A percentile compares a stretch with the other conserved stretches of the same genome.
Evolutionary conservation across 495 filamentous ascomycete genomes (phyloP).

Genomic region (Penicillium pancosmium): DNA sequence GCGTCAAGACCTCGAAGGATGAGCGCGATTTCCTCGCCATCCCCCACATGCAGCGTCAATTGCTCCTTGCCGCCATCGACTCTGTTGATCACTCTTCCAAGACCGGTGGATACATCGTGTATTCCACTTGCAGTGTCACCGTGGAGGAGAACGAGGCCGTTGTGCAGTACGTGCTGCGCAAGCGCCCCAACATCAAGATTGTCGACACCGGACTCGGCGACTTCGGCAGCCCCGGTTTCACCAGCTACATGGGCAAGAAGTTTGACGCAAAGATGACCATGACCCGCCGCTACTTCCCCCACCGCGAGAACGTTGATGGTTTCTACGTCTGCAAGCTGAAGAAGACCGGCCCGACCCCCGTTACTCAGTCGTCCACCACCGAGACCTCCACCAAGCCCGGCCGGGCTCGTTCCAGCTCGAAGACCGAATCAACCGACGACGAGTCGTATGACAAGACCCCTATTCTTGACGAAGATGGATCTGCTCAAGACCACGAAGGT

Average conservation of each 20-base stretch:
- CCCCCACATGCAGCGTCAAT: constrained; percentile 91
- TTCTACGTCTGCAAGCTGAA: constrained; percentile 99
- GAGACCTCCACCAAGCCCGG: constrained; percentile 22
- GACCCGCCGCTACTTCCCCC: constrained; percentile 89
- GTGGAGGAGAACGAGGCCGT: constrained; percentile 94
- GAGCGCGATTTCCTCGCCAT: constrained; percentile 89
- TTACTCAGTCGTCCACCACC: constrained; percentile 48
- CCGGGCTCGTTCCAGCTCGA: constrained; percentile 23
- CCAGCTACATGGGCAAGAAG: constrained; percentile 80
- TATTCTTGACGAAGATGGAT: constrained; percentile 45
- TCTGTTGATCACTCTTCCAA: constrained; percentile 82
- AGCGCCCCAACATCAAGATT: constrained; percentile 89
- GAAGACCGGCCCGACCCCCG: constrained; percentile 78
- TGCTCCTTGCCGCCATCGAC: constrained; percentile 91
- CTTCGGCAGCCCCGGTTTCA: constrained; percentile 94
- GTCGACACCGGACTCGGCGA: constrained; percentile 85
- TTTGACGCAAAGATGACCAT: constrained; percentile 85
- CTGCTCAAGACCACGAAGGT: constrained; percentile 33
- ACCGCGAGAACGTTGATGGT: constrained; percentile 94
- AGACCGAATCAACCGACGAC: constrained; percentile 27
- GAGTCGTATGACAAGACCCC: constrained; percentile 50
- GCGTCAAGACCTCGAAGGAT: constrained; percentile 96
- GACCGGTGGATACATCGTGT: constrained; percentile 92
- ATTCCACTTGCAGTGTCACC: constrained; percentile 90
- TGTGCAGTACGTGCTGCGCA: constrained; percentile 86